Evolutionary conservation across 1,139 yeast genomes (phyloP).

Genomic region (Zygosaccharomyces pseudobailii): DNA sequence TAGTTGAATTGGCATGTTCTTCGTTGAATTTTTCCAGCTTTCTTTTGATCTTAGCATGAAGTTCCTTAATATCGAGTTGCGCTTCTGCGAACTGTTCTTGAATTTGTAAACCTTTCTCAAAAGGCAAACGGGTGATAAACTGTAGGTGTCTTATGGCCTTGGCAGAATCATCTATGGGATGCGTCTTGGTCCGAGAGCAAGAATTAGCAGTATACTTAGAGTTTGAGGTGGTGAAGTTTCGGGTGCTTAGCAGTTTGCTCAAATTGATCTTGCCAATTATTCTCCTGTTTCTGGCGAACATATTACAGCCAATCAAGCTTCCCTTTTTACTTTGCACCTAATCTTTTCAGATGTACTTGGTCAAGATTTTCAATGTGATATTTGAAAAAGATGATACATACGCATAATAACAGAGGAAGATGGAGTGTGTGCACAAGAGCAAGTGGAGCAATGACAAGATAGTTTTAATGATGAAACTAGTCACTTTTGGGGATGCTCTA

Average conservation of each 20-base stretch:
- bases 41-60: constrained; percentile 45
- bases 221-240: neutral
- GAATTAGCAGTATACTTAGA: neutral
- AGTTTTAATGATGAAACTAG: no score
- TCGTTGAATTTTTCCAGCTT: constrained; percentile 40
- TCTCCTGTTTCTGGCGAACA: no score
- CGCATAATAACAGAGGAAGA: no score
- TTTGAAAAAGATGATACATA: no score
- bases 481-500: no score
- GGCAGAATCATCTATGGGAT: constrained; percentile 33
- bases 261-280: neutral
- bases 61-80: constrained; percentile 56
- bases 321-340: neutral
- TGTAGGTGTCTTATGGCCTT: constrained; percentile 56
- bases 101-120: constrained; percentile 53
- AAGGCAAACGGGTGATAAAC: constrained; percentile 48
- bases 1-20: constrained; percentile 38
- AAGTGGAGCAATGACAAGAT: no score
- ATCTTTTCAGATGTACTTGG: neutral
- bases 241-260: neutral
- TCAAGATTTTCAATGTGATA: no score
- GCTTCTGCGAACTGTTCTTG: constrained; percentile 61
- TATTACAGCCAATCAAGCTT: no score
- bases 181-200: constrained; percentile 12
- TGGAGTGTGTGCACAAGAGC: no score